These are phyloP conservation scores for Punctularia strigosozonata DNA, from an alignment of 768 basidiomycete genomes.

Conservation along the genomic window DNA sequence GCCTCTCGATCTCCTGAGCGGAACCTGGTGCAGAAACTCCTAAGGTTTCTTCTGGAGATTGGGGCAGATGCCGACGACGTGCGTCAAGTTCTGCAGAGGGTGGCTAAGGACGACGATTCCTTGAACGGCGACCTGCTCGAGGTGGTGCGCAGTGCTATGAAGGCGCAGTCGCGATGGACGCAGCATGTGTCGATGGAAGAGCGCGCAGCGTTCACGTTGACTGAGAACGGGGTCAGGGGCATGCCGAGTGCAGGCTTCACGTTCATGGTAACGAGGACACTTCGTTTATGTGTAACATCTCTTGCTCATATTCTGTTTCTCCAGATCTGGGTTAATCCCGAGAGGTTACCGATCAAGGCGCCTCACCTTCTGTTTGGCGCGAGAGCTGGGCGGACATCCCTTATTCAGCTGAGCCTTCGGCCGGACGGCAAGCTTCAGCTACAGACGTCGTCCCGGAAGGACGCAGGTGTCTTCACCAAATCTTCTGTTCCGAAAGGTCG, in stretches of 20 bases:
- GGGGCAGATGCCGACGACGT: constrained; percentile 56
- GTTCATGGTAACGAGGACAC: constrained; percentile 41
- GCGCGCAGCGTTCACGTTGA: constrained; percentile 35
- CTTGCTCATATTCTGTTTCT: constrained; percentile 13
- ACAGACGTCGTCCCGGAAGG: constrained; percentile 24
- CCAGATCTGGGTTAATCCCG: constrained; percentile 40
- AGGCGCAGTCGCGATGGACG: constrained; percentile 69
- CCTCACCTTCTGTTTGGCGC: constrained; percentile 26
- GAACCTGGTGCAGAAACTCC: constrained; percentile 45
- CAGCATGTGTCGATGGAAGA: constrained; percentile 65
- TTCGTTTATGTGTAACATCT: background rate
- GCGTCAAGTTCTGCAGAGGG: constrained; percentile 47
- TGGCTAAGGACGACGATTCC: background rate
- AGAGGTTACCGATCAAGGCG: constrained; percentile 23
- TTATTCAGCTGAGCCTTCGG: constrained; percentile 36
- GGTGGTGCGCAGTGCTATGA: constrained; percentile 57
- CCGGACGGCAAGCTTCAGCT: constrained; percentile 49
- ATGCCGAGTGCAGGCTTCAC: constrained; percentile 58
- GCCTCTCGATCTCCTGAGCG: too few species aligned
- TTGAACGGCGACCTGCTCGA: constrained; percentile 60
- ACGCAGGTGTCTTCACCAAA: constrained; percentile 31
- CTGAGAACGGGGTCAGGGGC: constrained; percentile 35
- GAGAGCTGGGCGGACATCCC: constrained; percentile 15
- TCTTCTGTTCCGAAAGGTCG: constrained; percentile 37
- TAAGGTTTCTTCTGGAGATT: constrained; percentile 64